A percentile compares a stretch with the other conserved stretches of the same genome.
Evolutionary conservation across 176 grass and related monocot species (phyloP).

Genomic region (Otatea glauca): DNA sequence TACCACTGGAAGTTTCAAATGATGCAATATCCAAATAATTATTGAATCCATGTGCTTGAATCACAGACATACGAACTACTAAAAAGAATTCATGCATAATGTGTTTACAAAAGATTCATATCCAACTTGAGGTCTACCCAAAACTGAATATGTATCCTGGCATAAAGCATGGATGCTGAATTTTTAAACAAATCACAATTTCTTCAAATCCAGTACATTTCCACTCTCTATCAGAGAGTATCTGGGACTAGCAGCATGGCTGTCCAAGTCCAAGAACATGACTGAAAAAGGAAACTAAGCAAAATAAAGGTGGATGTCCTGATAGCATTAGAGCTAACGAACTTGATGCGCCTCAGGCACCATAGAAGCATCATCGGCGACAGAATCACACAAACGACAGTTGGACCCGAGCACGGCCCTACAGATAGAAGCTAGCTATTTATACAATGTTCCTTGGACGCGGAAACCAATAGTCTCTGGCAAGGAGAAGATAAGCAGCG

Average conservation of each 20-base stretch:
- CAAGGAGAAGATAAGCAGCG: constrained; percentile 10
- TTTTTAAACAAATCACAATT: constrained; percentile 1
- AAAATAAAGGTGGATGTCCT: not conserved
- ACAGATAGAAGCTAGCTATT: constrained; percentile 42
- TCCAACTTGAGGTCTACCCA: constrained; percentile 2
- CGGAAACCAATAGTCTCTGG: not conserved
- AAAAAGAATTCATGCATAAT: not conserved
- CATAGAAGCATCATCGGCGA: constrained; percentile 35
- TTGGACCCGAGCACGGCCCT: not conserved
- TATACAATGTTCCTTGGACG: constrained; percentile 38
- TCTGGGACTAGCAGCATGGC: not conserved
- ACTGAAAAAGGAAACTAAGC: not conserved
- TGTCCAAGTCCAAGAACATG: not conserved
- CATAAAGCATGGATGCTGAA: constrained; percentile 5
- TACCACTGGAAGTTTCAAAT: not conserved
- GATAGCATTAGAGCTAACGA: constrained; percentile 2
- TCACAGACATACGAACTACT: not conserved
- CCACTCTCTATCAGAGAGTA: not conserved
- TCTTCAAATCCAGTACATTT: not conserved
- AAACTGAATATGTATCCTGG: not conserved
- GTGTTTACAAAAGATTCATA: constrained; percentile 26
- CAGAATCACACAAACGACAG: not conserved
- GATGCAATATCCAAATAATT: not conserved
- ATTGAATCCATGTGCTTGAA: not conserved
- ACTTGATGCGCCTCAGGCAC: constrained; percentile 42